Conservation (phyloP, 164 flowering plant genomes). For the Dillenia suffruticosa region DNA sequence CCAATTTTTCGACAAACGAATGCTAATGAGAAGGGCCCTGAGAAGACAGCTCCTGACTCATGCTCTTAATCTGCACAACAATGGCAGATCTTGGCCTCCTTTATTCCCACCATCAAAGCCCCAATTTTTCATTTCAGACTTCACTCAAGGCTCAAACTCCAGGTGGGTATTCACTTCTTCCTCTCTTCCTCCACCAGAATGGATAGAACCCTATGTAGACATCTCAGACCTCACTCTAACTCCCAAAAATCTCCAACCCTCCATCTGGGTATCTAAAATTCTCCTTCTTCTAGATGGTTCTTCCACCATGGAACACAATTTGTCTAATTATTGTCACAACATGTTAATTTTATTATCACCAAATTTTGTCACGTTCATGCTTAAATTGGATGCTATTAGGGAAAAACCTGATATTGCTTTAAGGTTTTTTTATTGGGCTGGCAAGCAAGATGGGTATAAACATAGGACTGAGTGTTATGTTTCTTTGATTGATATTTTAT, state of each 20-base stretch:
- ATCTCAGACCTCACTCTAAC: slow-evolving; percentile 48
- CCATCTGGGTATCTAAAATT: slow-evolving; percentile 71
- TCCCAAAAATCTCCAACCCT: slow-evolving; percentile 35
- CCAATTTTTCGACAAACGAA: background rate
- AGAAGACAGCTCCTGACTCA: slow-evolving; percentile 13
- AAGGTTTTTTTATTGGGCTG: slow-evolving; percentile 77
- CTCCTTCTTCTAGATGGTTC: slow-evolving; percentile 44
- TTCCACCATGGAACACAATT: slow-evolving; percentile 41
- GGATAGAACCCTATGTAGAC: slow-evolving; percentile 68
- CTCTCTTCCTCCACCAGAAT: slow-evolving; percentile 74
- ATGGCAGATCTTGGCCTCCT: slow-evolving; percentile 11
- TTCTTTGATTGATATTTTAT: slow-evolving; percentile 49
- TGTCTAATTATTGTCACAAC: slow-evolving; percentile 47
- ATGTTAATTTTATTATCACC: slow-evolving; percentile 67
- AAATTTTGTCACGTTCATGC: slow-evolving; percentile 49
- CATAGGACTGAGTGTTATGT: slow-evolving; percentile 65
- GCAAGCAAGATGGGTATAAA: slow-evolving; percentile 47
- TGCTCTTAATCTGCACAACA: slow-evolving; percentile 6
- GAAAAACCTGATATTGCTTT: slow-evolving; percentile 36
- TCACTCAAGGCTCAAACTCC: slow-evolving; percentile 8
- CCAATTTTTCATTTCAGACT: background rate
- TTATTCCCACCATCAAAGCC: background rate
- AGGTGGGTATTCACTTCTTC: slow-evolving; percentile 33
- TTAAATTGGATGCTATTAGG: slow-evolving; percentile 29
- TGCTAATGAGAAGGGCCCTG: slow-evolving; percentile 30